Evolutionary conservation across 805 yeast genomes (phyloP).

Genomic region (Ogataea allantospora): DNA sequence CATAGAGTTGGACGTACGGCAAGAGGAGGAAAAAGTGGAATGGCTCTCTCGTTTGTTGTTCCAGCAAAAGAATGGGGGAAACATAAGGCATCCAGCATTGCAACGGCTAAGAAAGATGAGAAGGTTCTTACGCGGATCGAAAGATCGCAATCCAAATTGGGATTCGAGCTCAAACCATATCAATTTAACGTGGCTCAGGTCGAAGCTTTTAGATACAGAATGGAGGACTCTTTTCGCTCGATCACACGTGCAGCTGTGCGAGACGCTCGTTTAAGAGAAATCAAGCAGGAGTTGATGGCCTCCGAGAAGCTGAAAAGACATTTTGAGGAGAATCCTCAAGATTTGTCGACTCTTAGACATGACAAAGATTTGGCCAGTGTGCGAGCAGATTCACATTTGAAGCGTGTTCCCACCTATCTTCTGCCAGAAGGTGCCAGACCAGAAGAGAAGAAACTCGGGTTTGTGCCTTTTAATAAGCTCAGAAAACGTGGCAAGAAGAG

Average conservation of each 20-base stretch:
- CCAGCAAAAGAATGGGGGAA: constrained; percentile 82
- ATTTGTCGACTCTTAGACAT: constrained; percentile 82
- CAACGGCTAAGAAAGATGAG: constrained; percentile 79
- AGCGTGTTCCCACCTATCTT: constrained; percentile 88
- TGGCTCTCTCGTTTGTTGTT: constrained; percentile 89
- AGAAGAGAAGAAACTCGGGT: constrained; percentile 56
- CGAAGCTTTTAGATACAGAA: constrained; percentile 93
- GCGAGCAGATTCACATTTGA: constrained; percentile 79
- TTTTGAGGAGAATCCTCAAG: constrained; percentile 97
- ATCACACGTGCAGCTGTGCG: constrained; percentile 86
- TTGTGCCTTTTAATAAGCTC: constrained; percentile 66
- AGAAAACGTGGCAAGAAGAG: constrained; percentile 31
- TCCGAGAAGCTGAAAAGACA: constrained; percentile 90
- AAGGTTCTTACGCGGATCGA: constrained; percentile 75
- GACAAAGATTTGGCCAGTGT: constrained; percentile 85
- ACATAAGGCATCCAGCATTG: constrained; percentile 75
- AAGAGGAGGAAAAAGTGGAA: constrained; percentile 93
- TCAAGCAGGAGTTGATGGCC: constrained; percentile 80
- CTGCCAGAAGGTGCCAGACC: constrained; percentile 75
- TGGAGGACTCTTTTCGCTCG: constrained; percentile 95
- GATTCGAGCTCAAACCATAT: constrained; percentile 79
- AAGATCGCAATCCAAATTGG: constrained; percentile 70
- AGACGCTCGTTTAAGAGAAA: constrained; percentile 89
- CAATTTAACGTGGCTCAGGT: constrained; percentile 89
- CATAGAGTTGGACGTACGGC: constrained; percentile 98